Conservation (phyloP, 2,329 filamentous ascomycete species). For the Scopulariopsis brevicaulis region DNA sequence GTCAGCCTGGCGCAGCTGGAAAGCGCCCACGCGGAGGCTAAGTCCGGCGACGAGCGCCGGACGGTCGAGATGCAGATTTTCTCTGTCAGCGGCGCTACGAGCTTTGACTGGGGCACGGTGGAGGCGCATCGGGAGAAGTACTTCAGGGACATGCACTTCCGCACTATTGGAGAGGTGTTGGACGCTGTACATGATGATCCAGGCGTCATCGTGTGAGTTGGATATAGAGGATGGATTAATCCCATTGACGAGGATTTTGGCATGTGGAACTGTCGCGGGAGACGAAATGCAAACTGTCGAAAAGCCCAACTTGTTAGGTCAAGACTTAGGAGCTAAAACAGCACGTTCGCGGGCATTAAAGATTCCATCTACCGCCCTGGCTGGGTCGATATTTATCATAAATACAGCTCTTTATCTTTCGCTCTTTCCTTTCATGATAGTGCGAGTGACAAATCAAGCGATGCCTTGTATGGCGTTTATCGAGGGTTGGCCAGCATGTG, state of each 20-base stretch:
- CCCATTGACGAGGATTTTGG: not conserved
- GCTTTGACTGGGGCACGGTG: slow-evolving; percentile 5
- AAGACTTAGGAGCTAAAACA: too few relatives aligned
- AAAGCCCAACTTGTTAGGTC: too few relatives aligned
- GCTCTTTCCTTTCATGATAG: too few relatives aligned
- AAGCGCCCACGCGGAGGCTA: not conserved
- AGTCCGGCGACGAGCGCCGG: not conserved
- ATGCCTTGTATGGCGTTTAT: too few relatives aligned
- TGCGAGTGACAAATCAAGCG: too few relatives aligned
- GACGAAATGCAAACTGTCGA: not conserved
- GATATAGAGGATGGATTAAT: not conserved
- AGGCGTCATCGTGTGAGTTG: not conserved
- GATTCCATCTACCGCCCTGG: too few relatives aligned
- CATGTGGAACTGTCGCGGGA: not conserved
- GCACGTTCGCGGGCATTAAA: too few relatives aligned
- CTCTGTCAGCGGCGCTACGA: slow-evolving; percentile 5
- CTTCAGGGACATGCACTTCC: not conserved
- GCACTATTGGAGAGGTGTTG: not conserved
- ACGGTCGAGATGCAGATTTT: slow-evolving; percentile 7
- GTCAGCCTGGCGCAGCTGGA: not conserved
- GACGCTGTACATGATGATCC: not conserved
- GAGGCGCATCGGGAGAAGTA: slow-evolving; percentile 6
- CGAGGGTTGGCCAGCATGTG: too few relatives aligned
- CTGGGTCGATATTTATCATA: too few relatives aligned
- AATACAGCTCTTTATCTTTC: too few relatives aligned